phyloP scores from a whole-genome alignment of 441 rosid genomes.

The Melastoma candidum region DNA sequence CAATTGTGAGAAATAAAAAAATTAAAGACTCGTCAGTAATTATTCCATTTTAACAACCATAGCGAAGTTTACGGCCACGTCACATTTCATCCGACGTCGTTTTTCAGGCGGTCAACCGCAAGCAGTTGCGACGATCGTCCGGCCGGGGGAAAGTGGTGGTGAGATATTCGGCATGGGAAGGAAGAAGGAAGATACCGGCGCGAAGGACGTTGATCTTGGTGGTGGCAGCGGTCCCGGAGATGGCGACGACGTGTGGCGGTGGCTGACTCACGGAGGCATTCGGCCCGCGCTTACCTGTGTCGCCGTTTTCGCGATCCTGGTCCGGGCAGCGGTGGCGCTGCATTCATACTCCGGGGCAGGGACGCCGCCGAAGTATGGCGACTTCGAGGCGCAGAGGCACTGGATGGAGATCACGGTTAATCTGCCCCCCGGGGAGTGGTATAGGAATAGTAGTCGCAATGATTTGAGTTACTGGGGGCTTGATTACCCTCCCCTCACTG shows the following conservation, averaged over 20 bases:
- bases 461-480: slow-evolving; percentile 91
- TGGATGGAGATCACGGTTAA: slow-evolving; percentile 94
- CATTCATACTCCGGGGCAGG: slow-evolving; percentile 82
- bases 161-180: too few relatives aligned
- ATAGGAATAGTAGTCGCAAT: slow-evolving; percentile 51
- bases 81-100: too few relatives aligned
- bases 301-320: slow-evolving; percentile 52
- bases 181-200: too few relatives aligned
- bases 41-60: too few relatives aligned
- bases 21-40: too few relatives aligned
- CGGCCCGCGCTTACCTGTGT: slow-evolving; percentile 37
- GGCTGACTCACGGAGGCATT: slow-evolving; percentile 37
- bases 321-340: slow-evolving; percentile 60
- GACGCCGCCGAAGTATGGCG: slow-evolving; percentile 74
- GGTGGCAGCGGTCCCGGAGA: neutral
- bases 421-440: slow-evolving; percentile 62
- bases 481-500: slow-evolving; percentile 94
- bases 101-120: too few relatives aligned
- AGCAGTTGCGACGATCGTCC: too few relatives aligned
- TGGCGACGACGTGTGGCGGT: slow-evolving; percentile 21
- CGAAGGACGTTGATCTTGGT: too few relatives aligned
- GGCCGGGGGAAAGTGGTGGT: too few relatives aligned
- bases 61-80: too few relatives aligned
- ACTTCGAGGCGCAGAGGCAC: slow-evolving; percentile 90
- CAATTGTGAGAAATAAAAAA: too few relatives aligned